Conservation (phyloP, 495 filamentous ascomycete genomes). For the Daldinia bambusicola region DNA sequence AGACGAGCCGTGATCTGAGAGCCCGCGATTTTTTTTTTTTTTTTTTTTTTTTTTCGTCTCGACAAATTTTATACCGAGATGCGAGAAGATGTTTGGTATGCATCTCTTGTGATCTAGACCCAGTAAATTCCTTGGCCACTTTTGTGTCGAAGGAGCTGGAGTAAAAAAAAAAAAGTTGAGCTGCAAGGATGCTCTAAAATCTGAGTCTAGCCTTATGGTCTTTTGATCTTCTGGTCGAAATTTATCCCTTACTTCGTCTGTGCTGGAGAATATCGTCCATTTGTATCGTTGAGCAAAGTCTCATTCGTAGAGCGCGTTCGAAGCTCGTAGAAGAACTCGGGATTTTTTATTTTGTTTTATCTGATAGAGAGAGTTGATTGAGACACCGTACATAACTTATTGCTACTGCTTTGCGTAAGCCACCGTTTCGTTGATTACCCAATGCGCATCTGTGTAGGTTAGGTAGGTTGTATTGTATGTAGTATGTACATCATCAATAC, state of each 20-base stretch:
- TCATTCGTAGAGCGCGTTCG: conserved; percentile 25
- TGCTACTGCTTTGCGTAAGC: conserved; percentile 17
- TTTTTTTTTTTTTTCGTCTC: neutral
- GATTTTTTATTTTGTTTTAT: conserved; percentile 26
- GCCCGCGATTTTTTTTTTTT: conserved; percentile 6
- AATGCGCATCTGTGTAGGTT: conserved; percentile 30
- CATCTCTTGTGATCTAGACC: conserved; percentile 24
- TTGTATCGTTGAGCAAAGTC: conserved; percentile 20
- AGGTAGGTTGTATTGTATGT: conserved; percentile 21
- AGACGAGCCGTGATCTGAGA: conserved; percentile 20
- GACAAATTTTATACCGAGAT: conserved; percentile 6
- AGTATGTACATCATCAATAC: conserved; percentile 3
- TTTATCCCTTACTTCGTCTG: conserved; percentile 31
- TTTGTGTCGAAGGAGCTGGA: conserved; percentile 10
- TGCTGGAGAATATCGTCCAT: conserved; percentile 19
- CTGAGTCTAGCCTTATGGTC: conserved; percentile 8
- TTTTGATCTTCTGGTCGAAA: neutral
- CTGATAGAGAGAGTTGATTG: conserved; percentile 28
- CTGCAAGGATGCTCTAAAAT: conserved; percentile 9
- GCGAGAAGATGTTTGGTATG: conserved; percentile 12
- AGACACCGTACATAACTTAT: neutral
- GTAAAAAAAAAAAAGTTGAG: neutral
- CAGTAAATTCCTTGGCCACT: conserved; percentile 18
- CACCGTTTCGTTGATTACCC: conserved; percentile 11
- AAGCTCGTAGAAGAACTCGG: conserved; percentile 36